Percentiles rank a stretch among this genome's conserved stretches.
Conservation (phyloP, 192 early-diverging fungal species). For the Lunasporangiospora selenospora region DNA sequence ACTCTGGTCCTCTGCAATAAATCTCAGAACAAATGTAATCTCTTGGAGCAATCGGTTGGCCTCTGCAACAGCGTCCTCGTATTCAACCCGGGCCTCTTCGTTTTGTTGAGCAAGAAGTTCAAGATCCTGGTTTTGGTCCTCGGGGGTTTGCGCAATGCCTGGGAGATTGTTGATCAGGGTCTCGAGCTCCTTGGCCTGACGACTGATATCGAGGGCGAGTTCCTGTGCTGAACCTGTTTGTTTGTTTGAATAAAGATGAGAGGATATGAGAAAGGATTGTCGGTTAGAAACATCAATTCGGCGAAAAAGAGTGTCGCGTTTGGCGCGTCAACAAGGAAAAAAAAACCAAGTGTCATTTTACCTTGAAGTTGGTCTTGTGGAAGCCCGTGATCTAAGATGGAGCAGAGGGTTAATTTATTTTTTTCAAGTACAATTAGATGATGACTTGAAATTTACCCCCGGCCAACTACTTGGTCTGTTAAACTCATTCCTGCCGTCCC, state of each 20-base stretch:
- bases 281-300: not conserved
- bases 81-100: constrained; percentile 46
- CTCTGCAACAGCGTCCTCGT: constrained; percentile 50
- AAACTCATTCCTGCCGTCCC: no score
- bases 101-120: constrained; percentile 52
- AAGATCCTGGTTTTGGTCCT: constrained; percentile 51
- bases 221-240: constrained; percentile 52
- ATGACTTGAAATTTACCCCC: no score
- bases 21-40: constrained; percentile 48
- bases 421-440: no score
- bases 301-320: not conserved
- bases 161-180: constrained; percentile 55
- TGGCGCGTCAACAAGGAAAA: no score
- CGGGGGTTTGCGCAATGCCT: constrained; percentile 51
- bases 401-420: no score
- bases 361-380: constrained; percentile 53
- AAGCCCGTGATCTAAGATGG: no score
- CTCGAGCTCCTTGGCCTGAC: constrained; percentile 61
- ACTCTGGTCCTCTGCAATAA: constrained; percentile 54
- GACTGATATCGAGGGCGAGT: constrained; percentile 55
- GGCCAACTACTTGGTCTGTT: no score
- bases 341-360: no score
- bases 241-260: not conserved
- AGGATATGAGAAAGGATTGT: not conserved
- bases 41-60: constrained; percentile 50